Conservation (phyloP, 352 stramenopile genomes). For the Pythium aphanidermatum region DNA sequence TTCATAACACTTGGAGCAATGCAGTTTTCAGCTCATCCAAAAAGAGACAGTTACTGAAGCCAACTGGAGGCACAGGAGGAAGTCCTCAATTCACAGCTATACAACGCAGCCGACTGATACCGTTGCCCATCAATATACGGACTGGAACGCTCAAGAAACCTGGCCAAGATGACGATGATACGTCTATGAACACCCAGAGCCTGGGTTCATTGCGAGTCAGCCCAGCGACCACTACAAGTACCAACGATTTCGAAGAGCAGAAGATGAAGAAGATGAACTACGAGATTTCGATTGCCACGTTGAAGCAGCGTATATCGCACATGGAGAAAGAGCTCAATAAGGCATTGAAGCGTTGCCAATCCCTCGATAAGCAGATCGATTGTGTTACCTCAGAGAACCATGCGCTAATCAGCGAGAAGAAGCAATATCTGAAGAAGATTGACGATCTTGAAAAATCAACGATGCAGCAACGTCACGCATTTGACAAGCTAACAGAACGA, state of each 20-base stretch:
- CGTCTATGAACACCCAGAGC: background rate
- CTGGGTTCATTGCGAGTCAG: conserved; percentile 6
- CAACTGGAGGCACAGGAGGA: conserved; percentile 15
- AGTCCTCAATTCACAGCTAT: conserved; percentile 35
- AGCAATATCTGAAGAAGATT: conserved; percentile 29
- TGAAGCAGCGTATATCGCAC: conserved; percentile 35
- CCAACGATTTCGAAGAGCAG: background rate
- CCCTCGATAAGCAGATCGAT: conserved; percentile 31
- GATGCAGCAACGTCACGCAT: conserved; percentile 49
- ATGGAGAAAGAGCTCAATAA: conserved; percentile 38
- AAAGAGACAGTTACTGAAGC: conserved; percentile 39
- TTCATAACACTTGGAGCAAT: conserved; percentile 42
- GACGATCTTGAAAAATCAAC: conserved; percentile 39
- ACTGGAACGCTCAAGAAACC: conserved; percentile 24
- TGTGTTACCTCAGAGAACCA: conserved; percentile 36
- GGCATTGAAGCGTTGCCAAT: conserved; percentile 20
- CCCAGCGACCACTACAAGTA: background rate
- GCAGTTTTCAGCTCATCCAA: conserved; percentile 63
- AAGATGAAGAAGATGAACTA: conserved; percentile 25
- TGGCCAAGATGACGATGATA: background rate
- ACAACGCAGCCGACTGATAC: conserved; percentile 53
- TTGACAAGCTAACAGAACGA: conserved; percentile 56
- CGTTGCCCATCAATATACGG: conserved; percentile 45
- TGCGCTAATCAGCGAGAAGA: conserved; percentile 27
- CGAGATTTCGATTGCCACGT: conserved; percentile 32